Conservation (phyloP, 192 early-diverging fungal species). For the Backusella parvicylindrica region DNA sequence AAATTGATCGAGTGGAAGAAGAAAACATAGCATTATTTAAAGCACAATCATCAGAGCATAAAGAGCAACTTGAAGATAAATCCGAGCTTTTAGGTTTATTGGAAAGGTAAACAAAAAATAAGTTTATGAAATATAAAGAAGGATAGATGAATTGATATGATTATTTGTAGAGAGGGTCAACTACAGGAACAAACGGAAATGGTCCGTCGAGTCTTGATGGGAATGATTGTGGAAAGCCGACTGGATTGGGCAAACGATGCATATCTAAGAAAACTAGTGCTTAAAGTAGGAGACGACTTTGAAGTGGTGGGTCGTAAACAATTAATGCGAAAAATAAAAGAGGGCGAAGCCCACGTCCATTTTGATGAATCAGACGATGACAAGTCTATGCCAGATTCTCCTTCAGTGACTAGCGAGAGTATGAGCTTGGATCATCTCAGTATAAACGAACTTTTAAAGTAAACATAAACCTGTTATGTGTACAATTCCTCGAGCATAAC, state of each 20-base stretch:
- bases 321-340: neutral
- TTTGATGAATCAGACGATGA: neutral
- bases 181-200: neutral
- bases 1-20: neutral
- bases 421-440: neutral
- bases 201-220: neutral
- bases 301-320: neutral
- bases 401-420: neutral
- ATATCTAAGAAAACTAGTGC: slow-evolving; percentile 34
- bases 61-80: neutral
- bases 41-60: neutral
- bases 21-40: neutral
- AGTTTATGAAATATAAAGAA: neutral
- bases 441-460: neutral
- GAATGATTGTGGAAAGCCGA: slow-evolving; percentile 41
- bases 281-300: slow-evolving; percentile 27
- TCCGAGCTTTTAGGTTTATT: neutral
- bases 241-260: slow-evolving; percentile 41
- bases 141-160: neutral
- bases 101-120: neutral
- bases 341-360: neutral
- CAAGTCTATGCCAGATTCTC: neutral
- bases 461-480: too few species aligned
- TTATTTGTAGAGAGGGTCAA: neutral
- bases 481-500: too few species aligned